These are phyloP conservation scores for Suillus tomentosus DNA, from an alignment of 768 basidiomycete species.

Conservation along the genomic window DNA sequence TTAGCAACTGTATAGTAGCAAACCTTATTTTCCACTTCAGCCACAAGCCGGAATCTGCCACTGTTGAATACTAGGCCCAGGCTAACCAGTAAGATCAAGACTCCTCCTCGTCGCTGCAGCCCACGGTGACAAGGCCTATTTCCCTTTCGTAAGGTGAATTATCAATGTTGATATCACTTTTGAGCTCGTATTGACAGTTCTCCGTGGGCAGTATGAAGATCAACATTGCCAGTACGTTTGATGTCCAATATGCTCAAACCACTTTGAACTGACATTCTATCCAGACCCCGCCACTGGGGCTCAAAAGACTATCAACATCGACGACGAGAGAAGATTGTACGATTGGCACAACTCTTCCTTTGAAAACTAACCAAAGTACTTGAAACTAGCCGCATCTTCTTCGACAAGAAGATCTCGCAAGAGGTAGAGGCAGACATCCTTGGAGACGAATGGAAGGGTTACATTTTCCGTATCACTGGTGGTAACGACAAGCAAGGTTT, in stretches of 20 bases:
- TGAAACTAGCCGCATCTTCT: constrained; percentile 82
- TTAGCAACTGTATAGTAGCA: constrained; percentile 58
- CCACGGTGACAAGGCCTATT: constrained; percentile 41
- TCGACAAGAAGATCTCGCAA: constrained; percentile 95
- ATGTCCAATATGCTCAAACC: constrained; percentile 16
- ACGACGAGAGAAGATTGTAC: constrained; percentile 86
- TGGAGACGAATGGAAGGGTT: constrained; percentile 97
- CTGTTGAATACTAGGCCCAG: constrained; percentile 33
- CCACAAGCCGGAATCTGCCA: constrained; percentile 27
- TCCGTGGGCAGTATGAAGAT: constrained; percentile 77
- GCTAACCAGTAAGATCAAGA: constrained; percentile 33
- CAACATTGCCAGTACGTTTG: constrained; percentile 89
- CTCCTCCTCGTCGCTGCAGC: constrained; percentile 44
- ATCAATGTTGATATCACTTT: constrained; percentile 2
- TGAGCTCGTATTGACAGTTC: constrained; percentile 1
- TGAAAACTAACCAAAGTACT: neutral
- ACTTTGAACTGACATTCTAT: constrained; percentile 19
- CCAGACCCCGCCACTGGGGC: constrained; percentile 94
- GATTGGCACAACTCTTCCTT: constrained; percentile 28
- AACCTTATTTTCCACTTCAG: constrained; percentile 54
- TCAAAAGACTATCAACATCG: constrained; percentile 94
- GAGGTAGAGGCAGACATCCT: constrained; percentile 90
- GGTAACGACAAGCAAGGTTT: constrained; percentile 99
- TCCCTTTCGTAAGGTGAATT: constrained; percentile 32
- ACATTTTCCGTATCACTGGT: constrained; percentile 94